phyloP scores from a whole-genome alignment of 2,329 filamentous ascomycete genomes.

The Verticillium isaacii region DNA sequence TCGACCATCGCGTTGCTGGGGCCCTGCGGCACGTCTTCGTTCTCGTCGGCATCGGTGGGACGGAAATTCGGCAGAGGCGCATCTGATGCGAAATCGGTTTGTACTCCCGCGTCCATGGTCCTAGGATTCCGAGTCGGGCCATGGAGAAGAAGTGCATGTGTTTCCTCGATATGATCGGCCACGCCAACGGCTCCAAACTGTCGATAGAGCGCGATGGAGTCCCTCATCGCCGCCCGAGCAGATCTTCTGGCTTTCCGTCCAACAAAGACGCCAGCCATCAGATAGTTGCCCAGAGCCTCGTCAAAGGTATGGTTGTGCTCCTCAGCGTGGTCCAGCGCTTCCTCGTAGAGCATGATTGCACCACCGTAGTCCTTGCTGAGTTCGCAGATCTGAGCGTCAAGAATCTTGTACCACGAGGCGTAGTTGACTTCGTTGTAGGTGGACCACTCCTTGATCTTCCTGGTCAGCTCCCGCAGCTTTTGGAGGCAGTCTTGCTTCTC shows the following conservation, averaged over 20 bases:
- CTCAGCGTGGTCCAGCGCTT: constrained; percentile 66
- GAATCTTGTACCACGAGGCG: constrained; percentile 60
- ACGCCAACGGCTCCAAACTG: constrained; percentile 66
- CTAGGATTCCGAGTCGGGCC: constrained; percentile 54
- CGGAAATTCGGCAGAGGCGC: constrained; percentile 47
- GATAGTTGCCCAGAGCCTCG: constrained; percentile 67
- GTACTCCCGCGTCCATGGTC: constrained; percentile 58
- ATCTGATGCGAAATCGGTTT: constrained; percentile 66
- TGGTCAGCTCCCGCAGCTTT: constrained; percentile 50
- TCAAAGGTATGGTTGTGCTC: constrained; percentile 64
- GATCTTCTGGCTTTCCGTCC: constrained; percentile 61
- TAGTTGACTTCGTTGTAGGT: constrained; percentile 67
- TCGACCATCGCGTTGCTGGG: constrained; percentile 41
- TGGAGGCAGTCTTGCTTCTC: constrained; percentile 44
- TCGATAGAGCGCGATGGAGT: constrained; percentile 63
- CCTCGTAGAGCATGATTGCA: constrained; percentile 63
- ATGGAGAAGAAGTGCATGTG: constrained; percentile 63
- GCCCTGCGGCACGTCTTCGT: constrained; percentile 34
- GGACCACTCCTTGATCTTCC: constrained; percentile 60
- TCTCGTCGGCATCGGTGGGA: constrained; percentile 34
- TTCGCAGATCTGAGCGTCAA: constrained; percentile 66
- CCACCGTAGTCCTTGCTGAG: constrained; percentile 50
- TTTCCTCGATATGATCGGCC: constrained; percentile 61
- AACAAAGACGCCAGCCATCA: constrained; percentile 69
- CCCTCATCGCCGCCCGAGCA: constrained; percentile 63